Percentiles rank a stretch among this genome's conserved stretches.
phyloP scores from a whole-genome alignment of 2,329 filamentous ascomycete species.

The Pseudofabraea citricarpa region DNA sequence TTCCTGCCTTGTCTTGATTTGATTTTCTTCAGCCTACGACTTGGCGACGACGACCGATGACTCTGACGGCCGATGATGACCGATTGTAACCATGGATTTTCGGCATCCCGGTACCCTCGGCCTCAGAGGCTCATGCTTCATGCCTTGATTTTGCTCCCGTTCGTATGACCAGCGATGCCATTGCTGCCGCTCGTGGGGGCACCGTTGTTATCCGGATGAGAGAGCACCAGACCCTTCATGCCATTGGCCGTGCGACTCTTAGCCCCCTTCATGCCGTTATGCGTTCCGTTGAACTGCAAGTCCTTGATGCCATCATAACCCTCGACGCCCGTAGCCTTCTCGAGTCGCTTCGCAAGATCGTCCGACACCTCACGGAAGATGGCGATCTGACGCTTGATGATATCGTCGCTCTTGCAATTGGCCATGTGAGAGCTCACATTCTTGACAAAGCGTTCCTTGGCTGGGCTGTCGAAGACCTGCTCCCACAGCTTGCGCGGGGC shows the following conservation, averaged over 20 bases:
- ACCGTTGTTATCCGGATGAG: conserved; percentile 38
- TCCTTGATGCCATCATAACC: conserved; percentile 52
- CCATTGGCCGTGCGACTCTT: conserved; percentile 46
- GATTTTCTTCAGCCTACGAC: too few species aligned
- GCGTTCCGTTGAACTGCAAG: conserved; percentile 53
- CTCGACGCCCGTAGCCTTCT: conserved; percentile 59
- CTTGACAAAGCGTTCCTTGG: conserved; percentile 51
- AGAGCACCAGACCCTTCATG: conserved; percentile 31
- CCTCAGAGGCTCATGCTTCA: too few species aligned
- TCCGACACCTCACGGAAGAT: conserved; percentile 60
- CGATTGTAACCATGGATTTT: too few species aligned
- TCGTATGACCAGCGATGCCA: too few species aligned
- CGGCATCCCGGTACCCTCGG: too few species aligned
- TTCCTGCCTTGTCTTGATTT: too few species aligned
- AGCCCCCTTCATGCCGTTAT: conserved; percentile 52
- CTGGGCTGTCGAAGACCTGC: conserved; percentile 54
- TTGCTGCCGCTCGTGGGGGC: conserved; percentile 31
- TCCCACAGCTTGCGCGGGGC: conserved; percentile 55
- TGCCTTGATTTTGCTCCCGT: too few species aligned
- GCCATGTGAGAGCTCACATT: conserved; percentile 60
- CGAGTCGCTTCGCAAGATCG: conserved; percentile 51
- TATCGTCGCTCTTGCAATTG: conserved; percentile 51
- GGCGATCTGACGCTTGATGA: conserved; percentile 58
- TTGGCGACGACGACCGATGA: too few species aligned
- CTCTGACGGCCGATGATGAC: too few species aligned